Base-by-base conservation (phyloP, 768 basidiomycete species). In the Mycena chlorophos region DNA sequence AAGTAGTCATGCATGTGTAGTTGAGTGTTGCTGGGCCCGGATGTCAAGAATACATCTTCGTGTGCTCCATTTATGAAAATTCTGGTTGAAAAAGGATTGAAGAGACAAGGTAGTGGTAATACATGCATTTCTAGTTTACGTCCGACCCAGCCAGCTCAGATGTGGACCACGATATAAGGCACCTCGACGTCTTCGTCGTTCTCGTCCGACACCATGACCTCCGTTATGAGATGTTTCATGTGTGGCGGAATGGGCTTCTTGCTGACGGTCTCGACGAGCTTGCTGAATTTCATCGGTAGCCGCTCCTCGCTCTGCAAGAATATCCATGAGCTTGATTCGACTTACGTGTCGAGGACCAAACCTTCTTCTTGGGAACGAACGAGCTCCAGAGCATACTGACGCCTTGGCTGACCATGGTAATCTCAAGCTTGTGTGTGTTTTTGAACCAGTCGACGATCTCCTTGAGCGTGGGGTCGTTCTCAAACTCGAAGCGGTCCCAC, bases 301-400 rank as follows among this genome's bases (percentile, higher is more conserved):
- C 95, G 81, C 68, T 96, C 94, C 43, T 92, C 86, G 64, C 88
- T 88, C 94, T 96, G 52, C 48, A 59, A 38, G 48, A 37, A 49
- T 25, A 55, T 25, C 23, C 49, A 26, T 28, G 3, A 46, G 25
- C 31, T 49, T 52, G 28, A 47, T 31, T 2, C 48, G 53, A n/a
- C 20, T 37, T n/a, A 50, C 25, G 22, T n/a, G 43, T 14, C 42
- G 34, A 40, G 54, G 20, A 31, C 68, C 80, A 28, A 38, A 91
- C 95, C 89, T 98, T 98, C 78, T 92, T 92, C 76, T 87, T 90
- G 52, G 87, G 88, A 50, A 92, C 81, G 71, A 96, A 99, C 29
- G 90, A 87, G 58, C 91, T 94, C 94, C 95, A 98, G 28, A 98
- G 77, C 95, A 98, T 96, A 67, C 93, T 94, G 29, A 98, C 95